These are phyloP conservation scores for Ceratopteris richardii DNA, from an alignment of 75 land plant genomes.

Conservation along the genomic window DNA sequence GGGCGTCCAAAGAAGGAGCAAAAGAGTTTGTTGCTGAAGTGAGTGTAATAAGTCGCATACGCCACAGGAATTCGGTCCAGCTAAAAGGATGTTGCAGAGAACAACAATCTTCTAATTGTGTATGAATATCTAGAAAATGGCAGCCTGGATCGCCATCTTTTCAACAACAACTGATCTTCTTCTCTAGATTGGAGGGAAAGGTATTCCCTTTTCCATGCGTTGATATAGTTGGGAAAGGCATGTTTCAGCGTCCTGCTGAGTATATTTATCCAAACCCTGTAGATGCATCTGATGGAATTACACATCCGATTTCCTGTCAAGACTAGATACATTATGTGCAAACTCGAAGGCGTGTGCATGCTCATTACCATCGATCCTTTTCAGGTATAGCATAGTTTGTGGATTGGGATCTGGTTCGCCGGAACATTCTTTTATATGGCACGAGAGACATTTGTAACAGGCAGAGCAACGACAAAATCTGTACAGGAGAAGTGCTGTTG, in stretches of 20 bases:
- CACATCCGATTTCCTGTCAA: too few relatives aligned
- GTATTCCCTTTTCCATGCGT: too few relatives aligned
- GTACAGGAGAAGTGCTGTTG: background rate
- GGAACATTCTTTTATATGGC: background rate
- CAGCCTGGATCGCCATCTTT: too few relatives aligned
- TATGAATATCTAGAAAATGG: too few relatives aligned
- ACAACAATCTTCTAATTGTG: slow-evolving; percentile 2
- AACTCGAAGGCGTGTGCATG: too few relatives aligned
- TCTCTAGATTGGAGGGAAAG: background rate
- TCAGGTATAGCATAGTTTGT: background rate
- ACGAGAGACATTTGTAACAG: background rate
- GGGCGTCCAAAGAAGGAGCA: background rate
- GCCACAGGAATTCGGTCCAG: slow-evolving; percentile 14
- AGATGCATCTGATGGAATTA: too few relatives aligned
- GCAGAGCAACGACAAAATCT: background rate
- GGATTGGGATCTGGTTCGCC: background rate
- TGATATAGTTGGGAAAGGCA: background rate
- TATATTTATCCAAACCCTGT: too few relatives aligned
- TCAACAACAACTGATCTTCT: background rate
- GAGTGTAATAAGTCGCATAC: too few relatives aligned
- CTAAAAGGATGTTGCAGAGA: slow-evolving; percentile 14
- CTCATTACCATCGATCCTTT: background rate
- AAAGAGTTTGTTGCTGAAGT: too few relatives aligned
- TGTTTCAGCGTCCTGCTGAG: background rate
- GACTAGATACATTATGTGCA: background rate